These are phyloP conservation scores for Tilletiopsis washingtonensis DNA, from an alignment of 1,284 basidiomycete species.

Conservation along the genomic window DNA sequence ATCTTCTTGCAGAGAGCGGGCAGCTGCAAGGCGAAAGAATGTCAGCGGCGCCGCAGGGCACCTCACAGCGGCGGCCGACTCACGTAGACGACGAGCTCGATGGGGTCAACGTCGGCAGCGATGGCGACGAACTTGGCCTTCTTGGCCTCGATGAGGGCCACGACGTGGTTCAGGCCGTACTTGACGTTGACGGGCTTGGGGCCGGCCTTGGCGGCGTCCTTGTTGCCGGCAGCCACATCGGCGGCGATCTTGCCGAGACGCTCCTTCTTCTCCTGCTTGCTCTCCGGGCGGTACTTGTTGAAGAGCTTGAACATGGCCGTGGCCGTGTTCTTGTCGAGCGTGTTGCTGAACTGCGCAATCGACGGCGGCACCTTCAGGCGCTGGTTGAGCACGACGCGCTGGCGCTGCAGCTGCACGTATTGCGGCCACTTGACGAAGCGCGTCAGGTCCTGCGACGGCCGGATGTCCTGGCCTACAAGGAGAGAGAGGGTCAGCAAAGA, in stretches of 20 bases:
- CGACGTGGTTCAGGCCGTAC: constrained; percentile 93
- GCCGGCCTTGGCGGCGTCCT: constrained; percentile 46
- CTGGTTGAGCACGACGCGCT: constrained; percentile 97
- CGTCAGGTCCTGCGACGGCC: constrained; percentile 80
- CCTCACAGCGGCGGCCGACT: no score
- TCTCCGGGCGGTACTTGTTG: constrained; percentile 90
- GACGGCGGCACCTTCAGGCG: constrained; percentile 97
- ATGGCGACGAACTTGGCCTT: constrained; percentile 95
- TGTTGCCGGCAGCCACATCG: constrained; percentile 61
- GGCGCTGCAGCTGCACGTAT: constrained; percentile 95
- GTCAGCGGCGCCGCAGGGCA: no score
- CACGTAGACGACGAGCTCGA: constrained; percentile 86
- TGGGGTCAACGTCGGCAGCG: constrained; percentile 96
- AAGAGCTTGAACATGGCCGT: constrained; percentile 95
- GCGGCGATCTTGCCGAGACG: constrained; percentile 72
- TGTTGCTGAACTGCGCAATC: constrained; percentile 95
- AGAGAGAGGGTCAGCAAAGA: not conserved
- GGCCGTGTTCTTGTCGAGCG: constrained; percentile 98
- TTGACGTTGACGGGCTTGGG: constrained; percentile 92
- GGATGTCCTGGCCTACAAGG: constrained; percentile 77
- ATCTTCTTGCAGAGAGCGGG: constrained; percentile 98
- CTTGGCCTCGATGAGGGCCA: constrained; percentile 84
- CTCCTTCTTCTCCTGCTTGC: constrained; percentile 94
- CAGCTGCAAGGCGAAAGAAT: no score
- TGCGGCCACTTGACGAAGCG: constrained; percentile 99